Evolutionary conservation across 2,329 filamentous ascomycete species (phyloP).

Genomic region (Ilyonectria sp.): DNA sequence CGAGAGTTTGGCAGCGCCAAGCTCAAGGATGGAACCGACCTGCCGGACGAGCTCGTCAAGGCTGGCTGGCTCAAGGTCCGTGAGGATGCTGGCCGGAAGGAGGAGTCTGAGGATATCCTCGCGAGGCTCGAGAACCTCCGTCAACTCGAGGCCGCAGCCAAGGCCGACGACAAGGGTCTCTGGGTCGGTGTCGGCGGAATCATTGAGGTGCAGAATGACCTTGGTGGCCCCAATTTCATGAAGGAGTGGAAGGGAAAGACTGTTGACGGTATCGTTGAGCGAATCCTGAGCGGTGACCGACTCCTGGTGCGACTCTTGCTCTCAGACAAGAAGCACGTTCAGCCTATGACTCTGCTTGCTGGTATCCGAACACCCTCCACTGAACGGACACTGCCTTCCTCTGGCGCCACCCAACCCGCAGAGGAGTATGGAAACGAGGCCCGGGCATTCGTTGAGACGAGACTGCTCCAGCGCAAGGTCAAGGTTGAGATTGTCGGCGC

Average conservation of each 20-base stretch:
- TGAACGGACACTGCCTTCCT: constrained; percentile 83
- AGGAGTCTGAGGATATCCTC: constrained; percentile 83
- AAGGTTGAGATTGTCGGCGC: constrained; percentile 87
- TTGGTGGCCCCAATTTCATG: constrained; percentile 84
- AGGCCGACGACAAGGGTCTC: constrained; percentile 83
- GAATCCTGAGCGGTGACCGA: constrained; percentile 91
- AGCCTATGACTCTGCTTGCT: constrained; percentile 90
- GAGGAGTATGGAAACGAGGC: constrained; percentile 94
- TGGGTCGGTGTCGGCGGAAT: constrained; percentile 78
- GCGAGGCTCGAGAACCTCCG: constrained; percentile 84
- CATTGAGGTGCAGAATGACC: constrained; percentile 86
- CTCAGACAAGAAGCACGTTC: constrained; percentile 86
- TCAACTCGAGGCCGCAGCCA: constrained; percentile 83
- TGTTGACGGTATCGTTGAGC: constrained; percentile 89
- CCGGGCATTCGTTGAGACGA: constrained; percentile 86
- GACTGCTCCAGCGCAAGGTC: constrained; percentile 89
- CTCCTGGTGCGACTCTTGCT: constrained; percentile 87
- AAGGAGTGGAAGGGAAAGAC: constrained; percentile 88
- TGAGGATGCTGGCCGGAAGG: constrained; percentile 93
- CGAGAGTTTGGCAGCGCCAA: constrained; percentile 90
- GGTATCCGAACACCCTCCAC: constrained; percentile 93
- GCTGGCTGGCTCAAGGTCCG: constrained; percentile 94
- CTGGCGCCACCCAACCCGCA: constrained; percentile 84
- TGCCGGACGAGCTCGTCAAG: constrained; percentile 88
- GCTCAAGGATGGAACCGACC: constrained; percentile 80